Evolutionary conservation across 768 basidiomycete species (phyloP), one percentile per base, ranked within the genome.

Genomic region (Auricularia sp.): DNA sequence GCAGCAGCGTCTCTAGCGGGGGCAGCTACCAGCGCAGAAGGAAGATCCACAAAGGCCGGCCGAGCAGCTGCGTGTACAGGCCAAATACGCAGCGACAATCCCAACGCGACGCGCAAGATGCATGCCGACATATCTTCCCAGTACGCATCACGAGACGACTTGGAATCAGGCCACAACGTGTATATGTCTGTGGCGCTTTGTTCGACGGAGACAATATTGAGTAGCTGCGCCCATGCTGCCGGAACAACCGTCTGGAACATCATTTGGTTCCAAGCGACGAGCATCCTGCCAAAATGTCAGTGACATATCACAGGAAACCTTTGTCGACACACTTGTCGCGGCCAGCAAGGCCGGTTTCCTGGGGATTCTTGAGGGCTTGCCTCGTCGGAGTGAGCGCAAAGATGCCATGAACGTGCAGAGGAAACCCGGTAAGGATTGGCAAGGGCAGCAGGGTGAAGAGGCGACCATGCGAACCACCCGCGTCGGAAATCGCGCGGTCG

Each of bases 361-460:
- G 72, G 7, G 71, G 65, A 62, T 83, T 82, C 16, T 77, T 72
- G 18, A 83, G 70, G 56, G 80, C 75, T 63, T 83, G 80, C 14
- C 83, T 70, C 0, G 77, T 78, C 7, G 74, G 73, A 0, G 80
- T 80, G 14, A 84, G 69, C 0, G 82, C 79, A 65, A 84, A 82
- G 2, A 79, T 65, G 0, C 74, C 80, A 66, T 84, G 81, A 2
- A 83, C 65, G 65, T 83, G 82, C 4, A 75, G 72, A 0, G 78
- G 77, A 63, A 82, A 82, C 4, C 75, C 74, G 0, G 82, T 83
- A 1, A 67, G 65, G 29, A 83, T 70, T 0, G 83, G 82, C 0
- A 84, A 71, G 0, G 82, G 82, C 5, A 83, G 76, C 54, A 74
- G 80, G 0, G 82, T 82, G 69, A 82, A 84, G 13, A 84, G 71